A percentile compares a stretch with the other conserved stretches of the same genome.
Evolutionary conservation across 176 grass and related monocot genomes (phyloP).

Genomic region (Echinochloa phyllopogon): DNA sequence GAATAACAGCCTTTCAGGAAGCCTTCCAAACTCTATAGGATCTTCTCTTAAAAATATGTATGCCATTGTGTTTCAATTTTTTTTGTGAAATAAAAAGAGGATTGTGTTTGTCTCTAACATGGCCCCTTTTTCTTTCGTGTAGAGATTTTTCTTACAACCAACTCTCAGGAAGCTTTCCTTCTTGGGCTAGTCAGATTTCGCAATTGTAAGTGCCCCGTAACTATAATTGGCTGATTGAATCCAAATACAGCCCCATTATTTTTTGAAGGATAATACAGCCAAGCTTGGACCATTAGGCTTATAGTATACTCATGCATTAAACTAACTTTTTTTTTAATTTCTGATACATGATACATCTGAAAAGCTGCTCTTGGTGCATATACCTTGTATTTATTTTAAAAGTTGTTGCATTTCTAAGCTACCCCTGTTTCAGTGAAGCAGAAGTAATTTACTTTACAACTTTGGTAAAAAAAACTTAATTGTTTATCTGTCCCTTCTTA

Average conservation of each 20-base stretch:
- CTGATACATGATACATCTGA: slow-evolving; percentile 27
- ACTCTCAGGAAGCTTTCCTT: slow-evolving; percentile 73
- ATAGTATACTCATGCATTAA: slow-evolving; percentile 12
- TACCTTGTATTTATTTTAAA: not conserved
- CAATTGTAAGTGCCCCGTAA: slow-evolving; percentile 69
- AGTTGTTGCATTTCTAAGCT: not conserved
- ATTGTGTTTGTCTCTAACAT: not conserved
- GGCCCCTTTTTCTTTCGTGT: slow-evolving; percentile 15
- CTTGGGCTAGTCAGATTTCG: slow-evolving; percentile 62
- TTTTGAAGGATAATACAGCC: not conserved
- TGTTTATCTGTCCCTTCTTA: not conserved
- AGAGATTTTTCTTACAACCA: slow-evolving; percentile 94
- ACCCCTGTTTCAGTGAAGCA: not conserved
- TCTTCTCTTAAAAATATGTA: slow-evolving; percentile 60
- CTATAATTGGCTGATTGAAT: not conserved
- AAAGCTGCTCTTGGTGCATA: not conserved
- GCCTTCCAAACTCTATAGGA: slow-evolving; percentile 51
- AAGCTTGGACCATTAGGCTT: not conserved
- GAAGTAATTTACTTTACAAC: not conserved
- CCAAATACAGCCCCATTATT: slow-evolving; percentile 1
- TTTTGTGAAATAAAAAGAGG: not conserved
- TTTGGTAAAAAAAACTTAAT: not conserved
- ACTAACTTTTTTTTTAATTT: not conserved
- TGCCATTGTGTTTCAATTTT: not conserved
- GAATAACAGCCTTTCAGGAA: slow-evolving; percentile 76